Base-by-base conservation (phyloP, 2,329 filamentous ascomycete species). In the Phyllosticta citribraziliensis region DNA sequence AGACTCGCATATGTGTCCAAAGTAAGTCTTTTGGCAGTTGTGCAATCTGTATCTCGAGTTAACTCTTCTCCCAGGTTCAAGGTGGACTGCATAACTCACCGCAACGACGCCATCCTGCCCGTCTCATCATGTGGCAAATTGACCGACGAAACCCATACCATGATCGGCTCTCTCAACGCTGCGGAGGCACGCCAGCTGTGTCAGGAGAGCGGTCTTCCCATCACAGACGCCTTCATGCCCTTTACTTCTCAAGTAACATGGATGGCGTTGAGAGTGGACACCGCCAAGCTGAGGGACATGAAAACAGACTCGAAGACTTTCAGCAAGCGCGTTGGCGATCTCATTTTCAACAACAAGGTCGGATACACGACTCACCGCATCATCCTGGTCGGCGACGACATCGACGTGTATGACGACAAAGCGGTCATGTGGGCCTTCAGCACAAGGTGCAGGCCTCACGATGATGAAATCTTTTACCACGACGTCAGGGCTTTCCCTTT, bases 371-470 rank as follows among this genome's bases (percentile, higher is more conserved):
- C 80, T 55, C 75, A 81, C 60, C 73, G 77, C 0, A 61, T 81
- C 6, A 63, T 80, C 0, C 65, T 82, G 0, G 73, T 79, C 0
- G 79, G 79, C 0, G 76, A 80, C 1, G 80, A 82, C 57, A 77
- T 82, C 58, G 78, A 82, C 56, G 69, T 78, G 0, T 79, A 78
- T 63, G 64, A 78, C 55, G 70, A 69, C 57, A 75, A 76, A 54
- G 77, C 81, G 33, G 75, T 82, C 6, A 75, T 79, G 58, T 82
- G 75, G 75, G 79, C 79, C 0, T 80, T 78, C 61, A 70, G 68
- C 14, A 81, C 79, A 0, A 71, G 79, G 0, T 82, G 79, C 62
- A 72, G 78, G 0, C 78, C 78, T 0, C 27, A 51, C 5, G 60
- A 62, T 3, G 78, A 80, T 52, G 79, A 81, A 65, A 71, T 69